Conservation (phyloP, 352 stramenopile species). For the Globisporangium emineosum region DNA sequence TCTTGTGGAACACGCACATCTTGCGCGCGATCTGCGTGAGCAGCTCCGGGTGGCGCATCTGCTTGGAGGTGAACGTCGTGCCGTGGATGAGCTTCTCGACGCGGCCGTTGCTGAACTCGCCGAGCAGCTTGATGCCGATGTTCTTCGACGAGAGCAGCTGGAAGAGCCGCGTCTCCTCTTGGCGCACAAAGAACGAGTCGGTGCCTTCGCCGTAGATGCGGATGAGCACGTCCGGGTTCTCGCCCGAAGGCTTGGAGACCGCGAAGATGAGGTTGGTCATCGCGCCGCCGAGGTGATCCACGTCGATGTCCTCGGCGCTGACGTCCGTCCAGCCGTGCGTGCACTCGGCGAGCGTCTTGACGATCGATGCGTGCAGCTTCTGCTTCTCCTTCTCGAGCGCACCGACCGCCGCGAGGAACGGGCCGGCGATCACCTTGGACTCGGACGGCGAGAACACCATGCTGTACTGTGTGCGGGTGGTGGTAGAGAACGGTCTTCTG, state of each 20-base stretch:
- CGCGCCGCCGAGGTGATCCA: conserved; percentile 67
- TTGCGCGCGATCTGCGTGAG: conserved; percentile 56
- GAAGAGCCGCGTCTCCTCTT: conserved; percentile 77
- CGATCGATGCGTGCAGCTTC: conserved; percentile 65
- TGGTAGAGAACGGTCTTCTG: not conserved
- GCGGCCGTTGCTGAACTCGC: conserved; percentile 76
- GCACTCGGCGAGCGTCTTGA: conserved; percentile 50
- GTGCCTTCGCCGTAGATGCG: conserved; percentile 82
- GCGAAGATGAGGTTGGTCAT: conserved; percentile 88
- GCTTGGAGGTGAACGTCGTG: conserved; percentile 54
- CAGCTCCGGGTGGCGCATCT: conserved; percentile 61
- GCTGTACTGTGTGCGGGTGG: not conserved
- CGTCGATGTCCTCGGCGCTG: conserved; percentile 49
- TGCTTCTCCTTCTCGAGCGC: conserved; percentile 66
- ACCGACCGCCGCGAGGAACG: conserved; percentile 51
- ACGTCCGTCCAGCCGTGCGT: conserved; percentile 58
- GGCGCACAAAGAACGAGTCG: conserved; percentile 76
- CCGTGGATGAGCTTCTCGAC: conserved; percentile 76
- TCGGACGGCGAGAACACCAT: conserved; percentile 32
- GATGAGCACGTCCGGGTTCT: conserved; percentile 68
- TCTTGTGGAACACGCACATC: conserved; percentile 65
- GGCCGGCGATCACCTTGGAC: conserved; percentile 44
- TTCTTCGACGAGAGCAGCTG: conserved; percentile 62
- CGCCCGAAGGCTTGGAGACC: conserved; percentile 60
- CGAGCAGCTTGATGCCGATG: conserved; percentile 72